Percentiles rank a stretch among this genome's conserved stretches.
These are phyloP conservation scores for Malus fusca DNA, from an alignment of 306 rosid genomes.

Conservation along the genomic window DNA sequence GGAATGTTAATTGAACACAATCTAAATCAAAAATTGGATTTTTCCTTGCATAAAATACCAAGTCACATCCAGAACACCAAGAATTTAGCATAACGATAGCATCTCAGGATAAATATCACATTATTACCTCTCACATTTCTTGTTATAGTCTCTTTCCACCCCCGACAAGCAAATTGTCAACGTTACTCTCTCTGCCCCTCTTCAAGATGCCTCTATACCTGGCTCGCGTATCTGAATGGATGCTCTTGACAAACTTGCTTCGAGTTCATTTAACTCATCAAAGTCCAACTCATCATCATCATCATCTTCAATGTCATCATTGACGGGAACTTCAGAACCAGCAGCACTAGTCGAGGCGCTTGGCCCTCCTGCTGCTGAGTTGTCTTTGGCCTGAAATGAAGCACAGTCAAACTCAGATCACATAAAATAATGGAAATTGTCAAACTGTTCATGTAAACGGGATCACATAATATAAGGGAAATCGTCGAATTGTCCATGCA, in stretches of 20 bases:
- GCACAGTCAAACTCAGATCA: not conserved
- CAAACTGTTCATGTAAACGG: not conserved
- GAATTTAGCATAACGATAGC: not conserved
- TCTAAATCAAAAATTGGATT: not conserved
- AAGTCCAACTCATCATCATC: constrained; percentile 57
- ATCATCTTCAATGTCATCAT: not conserved
- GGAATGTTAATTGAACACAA: not conserved
- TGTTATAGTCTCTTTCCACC: not conserved
- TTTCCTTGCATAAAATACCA: not conserved
- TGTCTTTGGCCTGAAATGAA: constrained; percentile 15
- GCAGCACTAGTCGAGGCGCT: constrained; percentile 39
- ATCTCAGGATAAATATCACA: constrained; percentile 3
- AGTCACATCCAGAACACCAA: constrained; percentile 3
- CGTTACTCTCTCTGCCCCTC: not conserved
- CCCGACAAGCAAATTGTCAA: not conserved
- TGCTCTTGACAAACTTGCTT: constrained; percentile 66
- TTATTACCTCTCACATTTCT: constrained; percentile 15
- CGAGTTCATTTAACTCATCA: constrained; percentile 63
- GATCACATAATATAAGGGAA: not conserved
- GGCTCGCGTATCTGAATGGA: constrained; percentile 60
- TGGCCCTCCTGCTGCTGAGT: constrained; percentile 25
- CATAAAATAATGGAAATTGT: not conserved
- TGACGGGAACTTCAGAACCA: constrained; percentile 16
- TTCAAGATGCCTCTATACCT: constrained; percentile 39
- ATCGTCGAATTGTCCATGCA: too few relatives aligned